Evolutionary conservation across 2,329 filamentous ascomycete species (phyloP).

Genomic region (Hymenoscyphus infarciens): DNA sequence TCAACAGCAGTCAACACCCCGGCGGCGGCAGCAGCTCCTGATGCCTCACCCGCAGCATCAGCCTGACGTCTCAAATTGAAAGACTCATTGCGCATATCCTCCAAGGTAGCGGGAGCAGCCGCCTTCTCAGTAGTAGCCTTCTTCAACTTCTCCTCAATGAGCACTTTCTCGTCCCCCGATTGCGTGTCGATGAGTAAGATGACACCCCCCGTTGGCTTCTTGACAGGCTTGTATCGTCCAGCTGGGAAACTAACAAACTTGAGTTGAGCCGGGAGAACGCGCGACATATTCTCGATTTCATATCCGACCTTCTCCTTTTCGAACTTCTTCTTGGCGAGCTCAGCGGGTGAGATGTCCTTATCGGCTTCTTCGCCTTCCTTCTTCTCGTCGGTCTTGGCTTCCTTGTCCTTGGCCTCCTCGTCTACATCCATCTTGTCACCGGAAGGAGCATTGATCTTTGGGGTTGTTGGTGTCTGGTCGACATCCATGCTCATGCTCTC

Average conservation of each 20-base stretch:
- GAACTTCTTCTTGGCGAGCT: slow-evolving; percentile 76
- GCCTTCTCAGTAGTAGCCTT: slow-evolving; percentile 66
- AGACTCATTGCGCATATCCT: slow-evolving; percentile 31
- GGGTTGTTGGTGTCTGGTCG: slow-evolving; percentile 72
- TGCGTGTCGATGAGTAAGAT: slow-evolving; percentile 85
- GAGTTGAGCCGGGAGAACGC: slow-evolving; percentile 86
- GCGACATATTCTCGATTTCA: slow-evolving; percentile 94
- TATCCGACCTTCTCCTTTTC: slow-evolving; percentile 98
- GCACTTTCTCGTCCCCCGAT: slow-evolving; percentile 71
- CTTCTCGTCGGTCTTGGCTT: slow-evolving; percentile 52
- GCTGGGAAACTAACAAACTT: slow-evolving; percentile 93
- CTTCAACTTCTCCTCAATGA: slow-evolving; percentile 90
- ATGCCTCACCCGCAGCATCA: slow-evolving; percentile 31
- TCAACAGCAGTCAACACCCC: slow-evolving; percentile 83
- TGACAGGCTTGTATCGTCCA: slow-evolving; percentile 88
- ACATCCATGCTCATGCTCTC: slow-evolving; percentile 84
- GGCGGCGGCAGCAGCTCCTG: slow-evolving; percentile 62
- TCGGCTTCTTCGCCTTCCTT: slow-evolving; percentile 58
- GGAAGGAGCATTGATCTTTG: slow-evolving; percentile 52
- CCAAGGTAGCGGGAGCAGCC: slow-evolving; percentile 39
- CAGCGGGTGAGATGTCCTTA: slow-evolving; percentile 52
- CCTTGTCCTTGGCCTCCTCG: slow-evolving; percentile 51
- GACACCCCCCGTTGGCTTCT: slow-evolving; percentile 91
- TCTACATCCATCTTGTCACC: slow-evolving; percentile 88
- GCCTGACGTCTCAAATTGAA: slow-evolving; percentile 42